These are phyloP conservation scores for Colletotrichum sp. DNA, from an alignment of 2,329 filamentous ascomycete species.

Conservation along the genomic window DNA sequence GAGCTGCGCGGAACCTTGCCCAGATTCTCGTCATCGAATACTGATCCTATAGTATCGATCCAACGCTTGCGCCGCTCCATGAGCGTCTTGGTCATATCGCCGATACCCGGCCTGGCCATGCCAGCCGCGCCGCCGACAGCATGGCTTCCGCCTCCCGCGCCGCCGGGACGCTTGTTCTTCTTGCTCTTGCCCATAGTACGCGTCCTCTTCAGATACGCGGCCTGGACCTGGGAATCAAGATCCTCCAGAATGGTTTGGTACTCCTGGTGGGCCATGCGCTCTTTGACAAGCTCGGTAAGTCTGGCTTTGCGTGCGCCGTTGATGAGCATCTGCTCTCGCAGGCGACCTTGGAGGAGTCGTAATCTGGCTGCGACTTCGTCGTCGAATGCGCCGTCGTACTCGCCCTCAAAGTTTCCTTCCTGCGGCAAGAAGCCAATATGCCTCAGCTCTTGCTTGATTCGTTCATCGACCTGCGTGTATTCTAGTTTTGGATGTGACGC, in stretches of 20 bases:
- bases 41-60: conserved; percentile 88
- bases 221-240: conserved; percentile 91
- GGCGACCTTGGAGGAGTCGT: conserved; percentile 80
- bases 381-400: conserved; percentile 90
- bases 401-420: conserved; percentile 63
- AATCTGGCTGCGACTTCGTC: conserved; percentile 93
- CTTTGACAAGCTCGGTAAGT: conserved; percentile 84
- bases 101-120: conserved; percentile 79
- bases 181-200: conserved; percentile 93
- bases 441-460: conserved; percentile 87
- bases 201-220: conserved; percentile 94
- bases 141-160: conserved; percentile 75
- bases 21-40: conserved; percentile 84
- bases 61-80: conserved; percentile 92
- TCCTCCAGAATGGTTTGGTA: conserved; percentile 97
- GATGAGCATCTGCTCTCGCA: conserved; percentile 82
- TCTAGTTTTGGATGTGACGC: conserved; percentile 78
- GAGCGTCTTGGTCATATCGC: conserved; percentile 86
- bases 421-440: conserved; percentile 86
- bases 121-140: conserved; percentile 60
- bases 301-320: conserved; percentile 92
- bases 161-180: conserved; percentile 82
- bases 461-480: conserved; percentile 86
- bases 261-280: conserved; percentile 95
- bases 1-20: conserved; percentile 70